Base-by-base conservation (phyloP, 2,329 filamentous ascomycete genomes). In the Clonostachys sp. region DNA sequence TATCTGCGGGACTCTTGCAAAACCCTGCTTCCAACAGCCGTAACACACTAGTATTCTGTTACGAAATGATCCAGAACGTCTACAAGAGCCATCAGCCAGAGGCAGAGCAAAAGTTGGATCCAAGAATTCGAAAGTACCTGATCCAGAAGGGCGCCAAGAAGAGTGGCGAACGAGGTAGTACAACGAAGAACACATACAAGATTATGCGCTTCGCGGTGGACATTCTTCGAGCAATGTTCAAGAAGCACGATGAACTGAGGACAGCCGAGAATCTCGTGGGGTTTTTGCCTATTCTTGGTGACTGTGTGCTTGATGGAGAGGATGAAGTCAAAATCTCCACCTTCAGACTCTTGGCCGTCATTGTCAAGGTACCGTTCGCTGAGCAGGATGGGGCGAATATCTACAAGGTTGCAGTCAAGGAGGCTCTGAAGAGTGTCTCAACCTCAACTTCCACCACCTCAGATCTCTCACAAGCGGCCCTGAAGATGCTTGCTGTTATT, bases 321-420 rank as follows among this genome's bases (percentile, higher is more conserved):
- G 92, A 97, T 59, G 94, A 99, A 62, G 87, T 99, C 50, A 94
- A 95, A 69, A 82, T 95, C 34, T 86, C 92, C 2, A 84, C 90
- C 12, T 85, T 97, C 61, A 84, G 91, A 52, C 73, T 97, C n/a
- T 75, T 99, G 24, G 86, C 84, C 0, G 85, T 89, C 2, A 84
- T 97, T 50, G 85, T 91, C 65, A 92, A 89, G 60, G 86, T 96
- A 5, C 89, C 89, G 0, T 78, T 96, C 55, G 73, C 84, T 48
- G 84, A 88, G 48, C 84, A 89, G 46, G 78, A 85, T 50, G 84
- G 83, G 8, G 68, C 67, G 13, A 75, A 77, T 45, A 68, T 86
- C 6, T 86, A 82, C 68, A 83, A 86, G 44, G 83, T 96, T 1
- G 94, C 95, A 48, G 79, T 90, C 50, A 86, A 86, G 44, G 91